phyloP scores from a whole-genome alignment of 1,284 basidiomycete genomes.

The Cerrena zonata region DNA sequence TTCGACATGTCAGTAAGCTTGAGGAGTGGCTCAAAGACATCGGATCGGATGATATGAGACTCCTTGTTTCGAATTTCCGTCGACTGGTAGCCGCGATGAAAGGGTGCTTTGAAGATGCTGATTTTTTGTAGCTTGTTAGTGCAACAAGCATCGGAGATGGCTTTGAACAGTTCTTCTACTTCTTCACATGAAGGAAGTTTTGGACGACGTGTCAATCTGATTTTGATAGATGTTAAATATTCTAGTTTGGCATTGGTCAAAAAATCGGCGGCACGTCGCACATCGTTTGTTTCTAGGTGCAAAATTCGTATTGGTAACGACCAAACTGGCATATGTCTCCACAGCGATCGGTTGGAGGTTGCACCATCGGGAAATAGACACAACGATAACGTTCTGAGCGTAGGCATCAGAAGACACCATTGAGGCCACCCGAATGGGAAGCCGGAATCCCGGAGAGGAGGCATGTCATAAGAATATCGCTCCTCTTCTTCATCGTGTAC shows the following conservation, averaged over 20 bases:
- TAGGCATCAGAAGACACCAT: neutral
- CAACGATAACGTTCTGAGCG: neutral
- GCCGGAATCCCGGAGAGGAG: neutral
- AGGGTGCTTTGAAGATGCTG: neutral
- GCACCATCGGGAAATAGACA: neutral
- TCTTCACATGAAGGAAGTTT: neutral
- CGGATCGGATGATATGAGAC: neutral
- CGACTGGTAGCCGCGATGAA: neutral
- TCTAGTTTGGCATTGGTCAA: neutral
- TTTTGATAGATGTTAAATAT: neutral
- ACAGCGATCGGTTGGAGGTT: neutral
- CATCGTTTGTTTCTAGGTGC: neutral
- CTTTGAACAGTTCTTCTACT: neutral
- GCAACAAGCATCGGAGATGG: neutral
- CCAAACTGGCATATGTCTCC: neutral
- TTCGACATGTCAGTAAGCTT: neutral
- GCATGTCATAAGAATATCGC: no score
- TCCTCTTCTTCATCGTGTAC: no score
- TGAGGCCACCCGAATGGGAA: neutral
- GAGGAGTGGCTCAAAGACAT: neutral
- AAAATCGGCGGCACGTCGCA: neutral
- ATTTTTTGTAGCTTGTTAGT: neutral
- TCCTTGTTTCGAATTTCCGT: neutral
- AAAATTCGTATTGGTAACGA: neutral
- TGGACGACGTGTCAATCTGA: neutral